Base-by-base conservation (phyloP, 148 eudicot genomes). In the Diospyros lotus region DNA sequence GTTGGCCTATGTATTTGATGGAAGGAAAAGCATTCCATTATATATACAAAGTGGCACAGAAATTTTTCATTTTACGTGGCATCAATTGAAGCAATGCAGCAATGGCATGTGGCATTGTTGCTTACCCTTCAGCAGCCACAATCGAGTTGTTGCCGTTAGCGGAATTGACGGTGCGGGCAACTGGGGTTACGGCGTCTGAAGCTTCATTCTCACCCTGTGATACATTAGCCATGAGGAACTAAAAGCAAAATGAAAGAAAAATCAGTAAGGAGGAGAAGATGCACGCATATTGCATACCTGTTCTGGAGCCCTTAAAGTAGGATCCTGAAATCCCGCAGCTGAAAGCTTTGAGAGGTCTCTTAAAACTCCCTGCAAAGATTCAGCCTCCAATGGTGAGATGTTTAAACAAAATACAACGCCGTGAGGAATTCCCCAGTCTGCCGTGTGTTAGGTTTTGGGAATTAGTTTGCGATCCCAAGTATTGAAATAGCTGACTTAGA, bases 291-390 rank as follows among this genome's bases (percentile, higher is more conserved):
- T 46, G 40, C 28, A 53, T 71, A 76, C 79, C 65, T 72, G 59
- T 46, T 66, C 79, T 69, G 54, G 64, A 58, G 51, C 62, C 80
- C 77, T 77, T 68, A 60, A 63, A 41, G 72, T 75, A 60, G 78
- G 63, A 38, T 80, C 77, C 66, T 80, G 80, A n/a, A 56, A 50
- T 66, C 69, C 80, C 5, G 11, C 51, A 13, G 54, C n/a, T 59
- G 80, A 64, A 72, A 64, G 80, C 64, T 77, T 85, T 4, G 81
- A 58, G 69, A 85, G 73, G 79, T 82, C 85, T 77, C 84, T 75
- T 62, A 85, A 45, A 64, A 82, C 42, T 59, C 86, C 88, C 88
- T 85, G 79, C 74, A 74, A 68, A 41, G 64, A 1, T 10, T 17
- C 61, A 68, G 52, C 43, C 28, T 44, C 10, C 64, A 41, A 38